Evolutionary conservation across 148 eudicot species (phyloP).

Genomic region (Amaranthus palmeri): DNA sequence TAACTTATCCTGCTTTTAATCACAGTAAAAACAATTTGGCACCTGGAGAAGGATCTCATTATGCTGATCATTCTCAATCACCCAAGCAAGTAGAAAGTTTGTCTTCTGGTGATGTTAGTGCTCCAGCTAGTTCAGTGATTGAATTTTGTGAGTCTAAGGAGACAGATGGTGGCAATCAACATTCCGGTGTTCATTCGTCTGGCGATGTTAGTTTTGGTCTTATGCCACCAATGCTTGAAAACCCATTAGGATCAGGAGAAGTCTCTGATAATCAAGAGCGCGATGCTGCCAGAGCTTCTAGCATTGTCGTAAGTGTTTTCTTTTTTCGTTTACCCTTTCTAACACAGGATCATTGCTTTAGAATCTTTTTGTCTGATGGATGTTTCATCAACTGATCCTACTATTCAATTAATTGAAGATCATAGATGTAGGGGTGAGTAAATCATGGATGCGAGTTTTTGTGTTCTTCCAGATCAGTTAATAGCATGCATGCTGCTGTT

Average conservation of each 20-base stretch:
- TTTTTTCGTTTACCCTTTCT: neutral
- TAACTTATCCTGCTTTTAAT: slow-evolving; percentile 10
- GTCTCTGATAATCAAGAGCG: slow-evolving; percentile 58
- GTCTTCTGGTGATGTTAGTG: slow-evolving; percentile 37
- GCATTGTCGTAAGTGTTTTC: slow-evolving; percentile 61
- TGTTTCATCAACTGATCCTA: neutral
- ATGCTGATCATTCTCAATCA: slow-evolving; percentile 38
- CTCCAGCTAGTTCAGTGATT: slow-evolving; percentile 36
- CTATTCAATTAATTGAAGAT: neutral
- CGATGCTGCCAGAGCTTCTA: slow-evolving; percentile 55
- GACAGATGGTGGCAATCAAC: slow-evolving; percentile 36
- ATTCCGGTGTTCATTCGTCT: slow-evolving; percentile 42
- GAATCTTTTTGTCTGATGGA: neutral
- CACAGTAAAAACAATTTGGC: slow-evolving; percentile 41
- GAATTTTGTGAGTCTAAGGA: slow-evolving; percentile 55
- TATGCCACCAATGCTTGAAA: slow-evolving; percentile 52
- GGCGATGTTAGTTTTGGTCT: slow-evolving; percentile 50
- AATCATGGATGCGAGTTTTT: neutral
- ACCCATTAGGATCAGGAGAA: slow-evolving; percentile 51
- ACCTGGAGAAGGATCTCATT: slow-evolving; percentile 46
- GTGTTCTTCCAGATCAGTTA: neutral
- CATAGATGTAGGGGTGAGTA: neutral
- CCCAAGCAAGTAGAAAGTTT: slow-evolving; percentile 37
- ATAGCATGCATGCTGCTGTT: neutral
- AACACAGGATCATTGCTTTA: neutral